phyloP scores from a whole-genome alignment of 2,329 filamentous ascomycete genomes.

The Fusarium sp. region DNA sequence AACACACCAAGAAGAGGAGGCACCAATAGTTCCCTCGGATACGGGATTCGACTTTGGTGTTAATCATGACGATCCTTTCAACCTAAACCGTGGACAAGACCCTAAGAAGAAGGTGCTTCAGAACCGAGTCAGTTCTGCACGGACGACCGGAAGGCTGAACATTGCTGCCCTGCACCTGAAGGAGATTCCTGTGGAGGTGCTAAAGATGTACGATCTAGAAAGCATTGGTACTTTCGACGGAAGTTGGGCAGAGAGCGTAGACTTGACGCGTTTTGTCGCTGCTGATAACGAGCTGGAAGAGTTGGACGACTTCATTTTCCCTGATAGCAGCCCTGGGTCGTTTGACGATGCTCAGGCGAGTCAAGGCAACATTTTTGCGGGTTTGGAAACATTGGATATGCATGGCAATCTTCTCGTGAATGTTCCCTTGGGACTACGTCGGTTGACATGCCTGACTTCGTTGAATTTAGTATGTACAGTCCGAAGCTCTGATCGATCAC shows the following conservation, averaged over 20 bases:
- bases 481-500: background rate
- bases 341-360: slow-evolving; percentile 76
- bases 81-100: slow-evolving; percentile 71
- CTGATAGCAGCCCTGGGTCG: slow-evolving; percentile 74
- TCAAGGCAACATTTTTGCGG: slow-evolving; percentile 83
- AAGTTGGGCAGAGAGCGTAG: slow-evolving; percentile 92
- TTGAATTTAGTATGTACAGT: slow-evolving; percentile 79
- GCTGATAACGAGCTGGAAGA: slow-evolving; percentile 90
- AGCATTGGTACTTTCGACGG: slow-evolving; percentile 73
- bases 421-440: slow-evolving; percentile 82
- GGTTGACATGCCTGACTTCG: slow-evolving; percentile 80
- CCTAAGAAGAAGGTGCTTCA: slow-evolving; percentile 77
- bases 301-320: slow-evolving; percentile 83
- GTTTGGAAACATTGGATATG: slow-evolving; percentile 84
- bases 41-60: slow-evolving; percentile 66
- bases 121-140: slow-evolving; percentile 79
- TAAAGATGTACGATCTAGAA: slow-evolving; percentile 91
- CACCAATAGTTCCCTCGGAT: slow-evolving; percentile 63
- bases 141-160: slow-evolving; percentile 86
- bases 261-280: slow-evolving; percentile 85
- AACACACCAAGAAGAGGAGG: slow-evolving; percentile 27
- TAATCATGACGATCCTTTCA: slow-evolving; percentile 76
- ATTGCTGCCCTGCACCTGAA: slow-evolving; percentile 87
- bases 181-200: slow-evolving; percentile 84
- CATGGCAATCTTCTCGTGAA: slow-evolving; percentile 85